Percentiles rank a stretch among this genome's conserved stretches.
Conservation (phyloP, 2,329 filamentous ascomycete species). For the Stenocarpella maydis region DNA sequence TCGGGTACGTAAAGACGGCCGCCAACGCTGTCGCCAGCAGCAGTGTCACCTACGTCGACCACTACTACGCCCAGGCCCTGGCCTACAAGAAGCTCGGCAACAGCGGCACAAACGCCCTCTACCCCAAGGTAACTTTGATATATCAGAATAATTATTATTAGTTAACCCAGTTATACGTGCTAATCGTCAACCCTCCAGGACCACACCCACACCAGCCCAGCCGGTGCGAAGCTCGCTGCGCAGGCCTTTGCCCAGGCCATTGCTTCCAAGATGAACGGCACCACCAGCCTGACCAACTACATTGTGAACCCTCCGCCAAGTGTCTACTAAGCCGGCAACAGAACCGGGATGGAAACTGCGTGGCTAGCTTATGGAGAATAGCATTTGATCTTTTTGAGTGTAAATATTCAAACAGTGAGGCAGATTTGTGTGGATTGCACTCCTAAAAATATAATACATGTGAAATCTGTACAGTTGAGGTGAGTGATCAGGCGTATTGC, state of each 20-base stretch:
- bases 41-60: conserved; percentile 63
- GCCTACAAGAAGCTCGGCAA: conserved; percentile 58
- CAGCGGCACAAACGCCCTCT: conserved; percentile 57
- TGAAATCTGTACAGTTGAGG: neutral
- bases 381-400: neutral
- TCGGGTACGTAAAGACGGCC: conserved; percentile 53
- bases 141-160: too few species aligned
- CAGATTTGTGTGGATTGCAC: neutral
- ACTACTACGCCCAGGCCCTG: conserved; percentile 61
- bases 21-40: conserved; percentile 51
- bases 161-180: too few species aligned
- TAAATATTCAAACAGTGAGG: conserved; percentile 2
- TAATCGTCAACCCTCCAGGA: too few species aligned
- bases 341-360: too few species aligned
- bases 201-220: conserved; percentile 67
- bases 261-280: conserved; percentile 39
- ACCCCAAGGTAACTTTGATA: too few species aligned
- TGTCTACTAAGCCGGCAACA: conserved; percentile 36
- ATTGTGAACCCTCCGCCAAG: conserved; percentile 38
- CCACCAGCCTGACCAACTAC: conserved; percentile 40
- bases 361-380: neutral
- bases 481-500: neutral
- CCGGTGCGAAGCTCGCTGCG: conserved; percentile 61
- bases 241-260: conserved; percentile 65
- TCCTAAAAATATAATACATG: conserved; percentile 5